phyloP scores from a whole-genome alignment of 768 basidiomycete genomes.

The Thelephora ganbajun region DNA sequence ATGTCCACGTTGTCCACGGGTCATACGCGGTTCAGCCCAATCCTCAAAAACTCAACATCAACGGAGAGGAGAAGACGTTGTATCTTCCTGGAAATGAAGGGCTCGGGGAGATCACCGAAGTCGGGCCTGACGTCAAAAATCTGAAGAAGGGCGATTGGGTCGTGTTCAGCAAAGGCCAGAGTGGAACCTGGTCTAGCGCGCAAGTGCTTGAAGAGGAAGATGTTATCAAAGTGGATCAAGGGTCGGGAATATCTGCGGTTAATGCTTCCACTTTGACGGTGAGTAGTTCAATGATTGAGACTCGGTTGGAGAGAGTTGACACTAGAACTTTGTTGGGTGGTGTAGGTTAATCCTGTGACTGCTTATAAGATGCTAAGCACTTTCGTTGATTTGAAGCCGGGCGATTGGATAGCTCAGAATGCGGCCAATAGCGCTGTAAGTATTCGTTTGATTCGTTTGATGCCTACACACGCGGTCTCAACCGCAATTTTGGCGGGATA shows the following conservation, averaged over 20 bases:
- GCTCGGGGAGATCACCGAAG: conserved; percentile 45
- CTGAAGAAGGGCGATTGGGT: conserved; percentile 59
- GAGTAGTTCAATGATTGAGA: conserved; percentile 10
- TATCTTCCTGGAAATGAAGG: conserved; percentile 72
- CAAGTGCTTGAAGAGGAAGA: conserved; percentile 40
- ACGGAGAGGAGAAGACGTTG: conserved; percentile 19
- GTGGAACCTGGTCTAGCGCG: conserved; percentile 60
- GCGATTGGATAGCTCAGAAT: conserved; percentile 78
- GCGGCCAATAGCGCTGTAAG: conserved; percentile 67
- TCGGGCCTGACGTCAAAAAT: conserved; percentile 38
- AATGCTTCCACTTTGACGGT: conserved; percentile 68
- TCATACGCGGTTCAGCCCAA: conserved; percentile 60
- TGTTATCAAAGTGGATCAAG: conserved; percentile 43
- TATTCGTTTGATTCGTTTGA: not conserved
- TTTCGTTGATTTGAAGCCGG: conserved; percentile 46
- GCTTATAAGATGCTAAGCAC: conserved; percentile 73
- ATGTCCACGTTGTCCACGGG: conserved; percentile 70
- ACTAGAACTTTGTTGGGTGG: not conserved
- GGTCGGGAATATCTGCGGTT: conserved; percentile 36
- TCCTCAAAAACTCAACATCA: conserved; percentile 16
- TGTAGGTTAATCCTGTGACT: conserved; percentile 69
- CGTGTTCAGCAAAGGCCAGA: conserved; percentile 49
- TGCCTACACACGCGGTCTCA: not conserved
- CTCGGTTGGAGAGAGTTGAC: no score
- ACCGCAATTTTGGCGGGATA: conserved; percentile 11